Evolutionary conservation across 2,329 filamentous ascomycete species (phyloP), one percentile per base, ranked within the genome.

Genomic region (Daldinia sp.): DNA sequence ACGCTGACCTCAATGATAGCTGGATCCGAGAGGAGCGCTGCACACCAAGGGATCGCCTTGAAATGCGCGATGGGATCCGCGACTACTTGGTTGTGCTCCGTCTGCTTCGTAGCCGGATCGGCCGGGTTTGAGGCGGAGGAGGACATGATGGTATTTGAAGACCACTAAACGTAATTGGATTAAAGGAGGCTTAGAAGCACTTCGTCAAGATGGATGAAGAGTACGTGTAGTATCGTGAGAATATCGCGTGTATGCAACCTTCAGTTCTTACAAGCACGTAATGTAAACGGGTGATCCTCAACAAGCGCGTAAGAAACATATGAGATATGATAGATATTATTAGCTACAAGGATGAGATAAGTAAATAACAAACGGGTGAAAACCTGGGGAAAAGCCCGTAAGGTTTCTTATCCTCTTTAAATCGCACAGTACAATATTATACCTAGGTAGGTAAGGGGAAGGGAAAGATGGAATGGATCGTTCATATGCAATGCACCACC

Each of bases 1-100:
- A 75, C 70, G 9, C 63, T 18, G 53, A 73, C 53, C 15, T 72
- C 35, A 33, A 77, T 41, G 42, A 73, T 68, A 37, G 67, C 63
- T 55, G 68, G 73, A 59, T 71, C 61, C 2, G 66, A 20, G 15
- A 78, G 71, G n/a, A 74, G 69, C n/a, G 53, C 54, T 7, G 68
- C 65, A 61, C 75, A 78, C 75, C 76, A 77, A 1, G 74, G 75
- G 28, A 78, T 74, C 53, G 73, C 60, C 20, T 70, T 57, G 73
- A 78, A 77, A 64, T 77, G 74, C 42, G 70, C 69, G 42, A 76
- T 15, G 4, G 76, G 75, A 68, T 75, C 72, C 18, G 73, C 28
- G 18, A 73, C 65, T 9, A 68, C 39, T 41, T 77, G 74, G 67
- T 72, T 71, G 69, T 73, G 70, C n/a, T 68, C 64, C 0, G 44